A percentile compares a stretch with the other conserved stretches of the same genome.
Evolutionary conservation across 352 stramenopile species (phyloP).

Genomic region (Globisporangium iwayamae): DNA sequence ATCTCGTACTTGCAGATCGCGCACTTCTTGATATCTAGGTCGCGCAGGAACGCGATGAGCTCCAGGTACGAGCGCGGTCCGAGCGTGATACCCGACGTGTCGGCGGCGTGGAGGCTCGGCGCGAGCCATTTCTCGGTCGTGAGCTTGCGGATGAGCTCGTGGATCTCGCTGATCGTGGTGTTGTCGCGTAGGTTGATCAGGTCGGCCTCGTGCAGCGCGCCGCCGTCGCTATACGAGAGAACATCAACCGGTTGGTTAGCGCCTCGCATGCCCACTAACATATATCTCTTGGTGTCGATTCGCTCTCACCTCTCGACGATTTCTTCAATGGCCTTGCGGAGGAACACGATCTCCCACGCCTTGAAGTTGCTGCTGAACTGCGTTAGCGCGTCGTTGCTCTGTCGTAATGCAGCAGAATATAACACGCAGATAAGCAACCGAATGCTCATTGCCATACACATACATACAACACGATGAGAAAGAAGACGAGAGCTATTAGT

Average conservation of each 20-base stretch:
- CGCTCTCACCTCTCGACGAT: slow-evolving; percentile 63
- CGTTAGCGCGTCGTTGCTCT: slow-evolving; percentile 79
- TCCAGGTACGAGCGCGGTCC: slow-evolving; percentile 71
- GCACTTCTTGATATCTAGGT: slow-evolving; percentile 76
- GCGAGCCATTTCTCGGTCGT: slow-evolving; percentile 68
- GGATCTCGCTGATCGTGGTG: slow-evolving; percentile 60
- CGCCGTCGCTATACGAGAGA: slow-evolving; percentile 42
- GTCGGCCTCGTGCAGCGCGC: slow-evolving; percentile 55
- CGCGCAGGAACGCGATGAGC: slow-evolving; percentile 65
- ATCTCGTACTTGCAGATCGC: slow-evolving; percentile 75
- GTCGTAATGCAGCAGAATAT: not conserved
- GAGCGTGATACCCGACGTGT: slow-evolving; percentile 47
- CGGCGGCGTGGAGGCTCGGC: slow-evolving; percentile 31
- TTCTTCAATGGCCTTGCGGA: slow-evolving; percentile 77
- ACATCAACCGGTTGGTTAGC: not conserved
- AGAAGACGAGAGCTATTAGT: too few relatives aligned
- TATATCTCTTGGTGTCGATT: not conserved
- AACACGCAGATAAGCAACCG: not conserved
- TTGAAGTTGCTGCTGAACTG: slow-evolving; percentile 74
- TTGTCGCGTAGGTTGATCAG: slow-evolving; percentile 74
- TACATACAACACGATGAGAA: not conserved
- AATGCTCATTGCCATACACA: not conserved
- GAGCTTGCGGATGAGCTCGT: slow-evolving; percentile 62
- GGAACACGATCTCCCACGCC: slow-evolving; percentile 81
- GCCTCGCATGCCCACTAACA: not conserved